Evolutionary conservation across 768 basidiomycete species (phyloP).

Genomic region (Boletellus ananas): DNA sequence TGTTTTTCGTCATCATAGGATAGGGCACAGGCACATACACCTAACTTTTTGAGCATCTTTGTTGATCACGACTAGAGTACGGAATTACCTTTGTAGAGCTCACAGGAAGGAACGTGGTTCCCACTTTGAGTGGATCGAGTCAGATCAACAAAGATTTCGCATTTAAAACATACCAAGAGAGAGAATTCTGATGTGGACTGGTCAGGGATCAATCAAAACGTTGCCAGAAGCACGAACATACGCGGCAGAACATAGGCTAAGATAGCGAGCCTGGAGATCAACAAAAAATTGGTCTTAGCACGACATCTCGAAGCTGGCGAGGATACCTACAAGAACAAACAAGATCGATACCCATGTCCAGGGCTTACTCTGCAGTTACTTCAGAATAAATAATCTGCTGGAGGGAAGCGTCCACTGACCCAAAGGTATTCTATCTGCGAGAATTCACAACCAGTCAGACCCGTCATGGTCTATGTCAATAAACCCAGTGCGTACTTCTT

Average conservation of each 20-base stretch:
- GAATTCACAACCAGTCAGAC: not conserved
- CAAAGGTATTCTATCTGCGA: not conserved
- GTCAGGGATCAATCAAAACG: not conserved
- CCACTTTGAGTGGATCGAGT: not conserved
- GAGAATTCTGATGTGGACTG: not conserved
- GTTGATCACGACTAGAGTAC: no score
- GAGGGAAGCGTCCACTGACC: no score
- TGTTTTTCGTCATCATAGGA: not conserved
- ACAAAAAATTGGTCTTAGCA: not conserved
- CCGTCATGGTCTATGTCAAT: no score
- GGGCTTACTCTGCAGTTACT: no score
- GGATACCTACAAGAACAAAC: not conserved
- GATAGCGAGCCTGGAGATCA: not conserved
- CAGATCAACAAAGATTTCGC: not conserved
- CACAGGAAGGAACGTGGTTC: not conserved
- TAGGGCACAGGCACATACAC: not conserved
- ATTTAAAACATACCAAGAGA: not conserved
- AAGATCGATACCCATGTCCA: not conserved
- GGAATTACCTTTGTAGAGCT: not conserved
- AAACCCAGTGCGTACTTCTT: not conserved
- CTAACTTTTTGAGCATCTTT: not conserved
- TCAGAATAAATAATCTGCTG: no score
- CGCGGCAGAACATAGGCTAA: not conserved
- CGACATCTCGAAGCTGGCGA: not conserved
- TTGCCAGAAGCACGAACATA: not conserved